Percentiles rank a stretch among this genome's conserved stretches.
Evolutionary conservation across 2,329 filamentous ascomycete genomes (phyloP).

Genomic region (Malbranchea cinnamomea): DNA sequence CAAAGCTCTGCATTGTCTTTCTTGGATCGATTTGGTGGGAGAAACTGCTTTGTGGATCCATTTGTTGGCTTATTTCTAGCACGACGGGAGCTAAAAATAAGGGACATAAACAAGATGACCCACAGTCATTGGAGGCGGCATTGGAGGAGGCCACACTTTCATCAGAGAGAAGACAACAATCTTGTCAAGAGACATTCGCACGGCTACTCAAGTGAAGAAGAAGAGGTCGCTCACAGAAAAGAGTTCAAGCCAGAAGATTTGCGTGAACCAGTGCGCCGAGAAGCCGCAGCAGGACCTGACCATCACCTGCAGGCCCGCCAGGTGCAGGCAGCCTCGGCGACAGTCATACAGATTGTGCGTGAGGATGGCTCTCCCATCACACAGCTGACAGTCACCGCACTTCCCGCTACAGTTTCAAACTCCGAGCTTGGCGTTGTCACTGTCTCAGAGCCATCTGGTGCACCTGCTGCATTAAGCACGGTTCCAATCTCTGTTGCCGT

Average conservation of each 20-base stretch:
- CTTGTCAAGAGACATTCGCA: constrained; percentile 1
- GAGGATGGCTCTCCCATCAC: constrained; percentile 13
- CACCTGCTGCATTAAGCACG: constrained; percentile 8
- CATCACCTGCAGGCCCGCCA: constrained; percentile 6
- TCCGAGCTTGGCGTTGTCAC: constrained; percentile 12
- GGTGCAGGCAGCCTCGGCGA: constrained; percentile 6
- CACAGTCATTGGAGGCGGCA: too few relatives aligned
- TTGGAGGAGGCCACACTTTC: constrained; percentile 1
- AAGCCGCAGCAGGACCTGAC: constrained; percentile 1
- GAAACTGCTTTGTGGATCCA: too few relatives aligned
- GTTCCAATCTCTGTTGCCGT: constrained; percentile 1
- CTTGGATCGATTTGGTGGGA: too few relatives aligned
- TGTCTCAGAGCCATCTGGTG: constrained; percentile 11
- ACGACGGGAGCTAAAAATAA: too few relatives aligned
- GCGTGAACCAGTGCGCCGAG: too few relatives aligned
- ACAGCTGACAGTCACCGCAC: constrained; percentile 12
- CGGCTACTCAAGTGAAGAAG: constrained; percentile 1
- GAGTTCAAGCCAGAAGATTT: too few relatives aligned
- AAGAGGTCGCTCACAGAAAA: neutral
- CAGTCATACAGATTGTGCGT: constrained; percentile 13
- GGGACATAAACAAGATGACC: too few relatives aligned
- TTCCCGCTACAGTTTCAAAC: constrained; percentile 14
- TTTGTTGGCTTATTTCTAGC: too few relatives aligned
- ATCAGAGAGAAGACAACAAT: constrained; percentile 2
- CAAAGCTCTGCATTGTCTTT: too few relatives aligned